phyloP scores from a whole-genome alignment of 164 flowering plant genomes.

The Protea cynaroides region DNA sequence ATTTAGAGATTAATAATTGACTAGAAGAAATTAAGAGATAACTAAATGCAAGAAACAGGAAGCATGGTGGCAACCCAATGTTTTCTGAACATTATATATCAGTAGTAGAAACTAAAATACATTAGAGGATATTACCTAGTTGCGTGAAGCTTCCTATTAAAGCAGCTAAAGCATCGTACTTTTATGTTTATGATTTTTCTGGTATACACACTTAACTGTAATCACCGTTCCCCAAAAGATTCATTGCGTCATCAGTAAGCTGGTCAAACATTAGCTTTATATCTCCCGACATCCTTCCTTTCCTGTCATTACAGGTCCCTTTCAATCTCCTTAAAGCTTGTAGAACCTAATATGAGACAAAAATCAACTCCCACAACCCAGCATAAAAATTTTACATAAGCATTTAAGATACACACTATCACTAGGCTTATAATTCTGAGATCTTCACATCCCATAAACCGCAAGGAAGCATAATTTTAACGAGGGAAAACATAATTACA shows the following conservation, averaged over 20 bases:
- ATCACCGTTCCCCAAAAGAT: constrained; percentile 87
- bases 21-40: neutral
- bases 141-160: neutral
- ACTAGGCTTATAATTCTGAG: too few species aligned
- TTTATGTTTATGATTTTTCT: neutral
- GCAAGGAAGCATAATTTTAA: too few species aligned
- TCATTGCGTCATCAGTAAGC: constrained; percentile 91
- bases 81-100: too few species aligned
- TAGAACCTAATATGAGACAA: constrained; percentile 44
- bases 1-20: too few species aligned
- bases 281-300: constrained; percentile 80
- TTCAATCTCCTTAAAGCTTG: constrained; percentile 88
- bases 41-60: too few species aligned
- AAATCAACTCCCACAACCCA: neutral
- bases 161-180: neutral
- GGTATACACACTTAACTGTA: constrained; percentile 50
- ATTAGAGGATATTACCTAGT: neutral
- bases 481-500: too few species aligned
- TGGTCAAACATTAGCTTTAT: constrained; percentile 78
- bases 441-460: too few species aligned
- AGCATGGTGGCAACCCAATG: too few species aligned
- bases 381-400: neutral
- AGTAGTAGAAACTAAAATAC: neutral
- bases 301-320: constrained; percentile 58
- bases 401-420: too few species aligned